phyloP scores from a whole-genome alignment of 441 rosid genomes.

The Theobroma grandiflorum region DNA sequence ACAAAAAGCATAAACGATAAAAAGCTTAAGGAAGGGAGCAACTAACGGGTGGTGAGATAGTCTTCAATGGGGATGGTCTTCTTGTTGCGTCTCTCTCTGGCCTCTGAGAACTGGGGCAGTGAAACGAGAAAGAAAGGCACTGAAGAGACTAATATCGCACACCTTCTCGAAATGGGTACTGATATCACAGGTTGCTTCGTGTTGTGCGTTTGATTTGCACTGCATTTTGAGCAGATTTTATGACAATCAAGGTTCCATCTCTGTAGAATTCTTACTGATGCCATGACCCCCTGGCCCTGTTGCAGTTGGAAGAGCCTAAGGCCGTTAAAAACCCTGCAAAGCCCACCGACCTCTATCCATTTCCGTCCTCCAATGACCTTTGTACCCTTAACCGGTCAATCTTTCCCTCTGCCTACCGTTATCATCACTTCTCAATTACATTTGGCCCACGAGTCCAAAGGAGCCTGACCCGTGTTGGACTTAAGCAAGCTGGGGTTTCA shows the following conservation, averaged over 20 bases:
- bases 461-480: no score
- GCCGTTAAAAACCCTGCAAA: conserved; percentile 16
- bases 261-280: conserved; percentile 41
- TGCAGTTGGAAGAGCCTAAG: neutral
- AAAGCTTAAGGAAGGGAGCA: conserved; percentile 11
- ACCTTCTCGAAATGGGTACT: conserved; percentile 66
- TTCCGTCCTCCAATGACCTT: conserved; percentile 16
- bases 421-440: neutral
- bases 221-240: conserved; percentile 33
- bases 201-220: conserved; percentile 30
- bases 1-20: neutral
- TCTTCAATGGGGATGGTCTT: conserved; percentile 78
- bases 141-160: conserved; percentile 53
- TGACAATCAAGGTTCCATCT: conserved; percentile 36
- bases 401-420: neutral
- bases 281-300: conserved; percentile 35
- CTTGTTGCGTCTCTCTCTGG: conserved; percentile 82
- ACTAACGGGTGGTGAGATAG: conserved; percentile 61
- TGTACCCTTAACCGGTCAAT: conserved; percentile 13
- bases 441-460: no score
- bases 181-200: conserved; percentile 39
- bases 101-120: conserved; percentile 57
- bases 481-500: no score
- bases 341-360: conserved; percentile 8
- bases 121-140: conserved; percentile 52